Evolutionary conservation across 2,329 filamentous ascomycete species (phyloP).

Genomic region (Colletotrichum sp.): DNA sequence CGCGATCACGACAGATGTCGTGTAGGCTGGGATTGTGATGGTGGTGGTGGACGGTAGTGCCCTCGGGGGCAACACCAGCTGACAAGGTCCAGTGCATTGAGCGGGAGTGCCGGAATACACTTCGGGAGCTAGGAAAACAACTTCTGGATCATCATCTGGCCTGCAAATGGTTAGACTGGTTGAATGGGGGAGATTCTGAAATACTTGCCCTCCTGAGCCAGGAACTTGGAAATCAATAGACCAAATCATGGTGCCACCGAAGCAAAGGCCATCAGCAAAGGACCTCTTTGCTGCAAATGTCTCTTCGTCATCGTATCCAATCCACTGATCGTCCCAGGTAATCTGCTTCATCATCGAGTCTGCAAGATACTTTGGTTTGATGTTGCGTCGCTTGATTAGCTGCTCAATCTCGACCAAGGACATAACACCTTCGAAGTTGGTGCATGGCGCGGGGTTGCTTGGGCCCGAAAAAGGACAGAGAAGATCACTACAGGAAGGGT

Average conservation of each 20-base stretch:
- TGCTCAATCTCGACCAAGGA: slow-evolving; percentile 62
- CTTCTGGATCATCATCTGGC: not conserved
- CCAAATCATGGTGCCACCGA: slow-evolving; percentile 39
- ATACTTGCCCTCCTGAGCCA: not conserved
- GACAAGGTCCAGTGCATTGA: not conserved
- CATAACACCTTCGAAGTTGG: slow-evolving; percentile 32
- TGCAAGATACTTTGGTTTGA: slow-evolving; percentile 74
- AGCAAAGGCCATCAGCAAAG: slow-evolving; percentile 30
- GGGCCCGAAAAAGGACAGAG: slow-evolving; percentile 28
- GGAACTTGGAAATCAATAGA: slow-evolving; percentile 27
- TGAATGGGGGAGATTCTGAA: not conserved
- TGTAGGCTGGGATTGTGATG: not conserved
- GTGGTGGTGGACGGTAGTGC: not conserved
- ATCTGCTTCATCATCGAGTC: slow-evolving; percentile 30
- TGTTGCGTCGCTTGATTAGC: slow-evolving; percentile 79
- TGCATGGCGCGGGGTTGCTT: slow-evolving; percentile 32
- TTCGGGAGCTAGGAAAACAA: not conserved
- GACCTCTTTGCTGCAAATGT: slow-evolving; percentile 28
- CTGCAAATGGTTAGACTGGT: not conserved
- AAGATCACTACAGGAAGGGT: slow-evolving; percentile 29
- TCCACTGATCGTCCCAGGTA: slow-evolving; percentile 30
- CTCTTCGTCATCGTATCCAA: slow-evolving; percentile 29
- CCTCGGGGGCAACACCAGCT: not conserved
- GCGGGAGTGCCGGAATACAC: not conserved
- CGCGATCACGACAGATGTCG: not conserved